Base-by-base conservation (phyloP, 495 filamentous ascomycete genomes). In the Rusavskia elegans region DNA sequence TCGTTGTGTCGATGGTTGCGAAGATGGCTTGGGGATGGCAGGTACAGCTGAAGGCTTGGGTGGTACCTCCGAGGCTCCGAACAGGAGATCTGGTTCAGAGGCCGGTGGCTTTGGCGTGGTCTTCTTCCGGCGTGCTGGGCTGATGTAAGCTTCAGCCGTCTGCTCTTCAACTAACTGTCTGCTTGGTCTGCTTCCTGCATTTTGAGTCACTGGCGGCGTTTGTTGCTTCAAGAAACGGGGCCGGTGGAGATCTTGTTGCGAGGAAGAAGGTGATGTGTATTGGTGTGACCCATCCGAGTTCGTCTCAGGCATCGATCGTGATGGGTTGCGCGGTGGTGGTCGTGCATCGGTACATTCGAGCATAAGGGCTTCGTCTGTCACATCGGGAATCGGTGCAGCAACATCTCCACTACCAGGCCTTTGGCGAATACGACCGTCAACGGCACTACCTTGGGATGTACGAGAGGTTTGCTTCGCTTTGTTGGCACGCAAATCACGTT, bases 331-430 rank as follows among this genome's bases (percentile, higher is more conserved):
- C 42, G 44, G 44, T 23, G 65, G 71, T 53, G 71, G 72, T 29
- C 62, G 69, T 50, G 76, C 77, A 36, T 64, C 63, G 17, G 69
- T 72, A 19, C 75, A 71, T 65, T 96, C 92, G n/a, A 98, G 74
- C 73, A 94, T 83, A 52, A 93, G 59, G 19, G 90, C 92, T 64
- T 98, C 92, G 61, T 97, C 86, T 0, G 92, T 97, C 9, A 88
- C 68, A 32, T 32, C 27, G 5, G 29, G 49, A 21, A 39, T 49
- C 29, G 48, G 44, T 38, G 38, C 44, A 48, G 32, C 32, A 0
- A 35, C 13, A 35, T 35, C 32, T 6, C 10, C 32, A 11, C 9
- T 14, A 11, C 32, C 32, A 14, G 32, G 5, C 32, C 8, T 35
- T 35, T 35, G 32, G 32, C 9, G 5, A 35, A 2, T 7, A 7